Percentiles rank a stretch among this genome's conserved stretches.
Evolutionary conservation across 148 eudicot genomes (phyloP).

Genomic region (Vaccinium darrowii): DNA sequence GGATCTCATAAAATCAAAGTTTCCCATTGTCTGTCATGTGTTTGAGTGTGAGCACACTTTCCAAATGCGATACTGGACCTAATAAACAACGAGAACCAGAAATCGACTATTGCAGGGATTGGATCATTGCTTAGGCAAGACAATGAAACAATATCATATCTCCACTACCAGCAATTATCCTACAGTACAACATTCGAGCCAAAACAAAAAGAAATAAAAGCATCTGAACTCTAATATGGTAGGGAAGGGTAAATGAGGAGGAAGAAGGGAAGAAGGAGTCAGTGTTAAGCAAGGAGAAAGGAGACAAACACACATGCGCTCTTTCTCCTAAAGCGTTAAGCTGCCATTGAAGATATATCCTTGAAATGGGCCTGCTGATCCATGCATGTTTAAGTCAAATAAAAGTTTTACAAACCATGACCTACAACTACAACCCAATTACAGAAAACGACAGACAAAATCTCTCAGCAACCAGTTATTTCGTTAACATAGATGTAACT

Average conservation of each 20-base stretch:
- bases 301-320: conserved; percentile 99
- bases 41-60: background rate
- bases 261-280: conserved; percentile 76
- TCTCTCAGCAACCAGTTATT: conserved; percentile 34
- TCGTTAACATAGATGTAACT: conserved; percentile 20
- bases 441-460: conserved; percentile 39
- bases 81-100: background rate
- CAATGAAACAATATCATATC: conserved; percentile 1
- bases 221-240: conserved; percentile 43
- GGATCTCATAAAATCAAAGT: conserved; percentile 6
- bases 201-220: conserved; percentile 26
- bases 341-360: conserved; percentile 98
- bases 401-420: conserved; percentile 56
- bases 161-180: background rate
- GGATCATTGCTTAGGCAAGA: background rate
- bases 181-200: conserved; percentile 15
- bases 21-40: background rate
- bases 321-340: conserved; percentile 94
- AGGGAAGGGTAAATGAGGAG: conserved; percentile 63
- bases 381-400: conserved; percentile 88
- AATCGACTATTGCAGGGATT: background rate
- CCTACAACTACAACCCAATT: conserved; percentile 41
- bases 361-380: conserved; percentile 96
- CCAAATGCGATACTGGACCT: background rate
- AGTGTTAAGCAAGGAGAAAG: conserved; percentile 98